These are phyloP conservation scores for Dovyalis caffra DNA, from an alignment of 345 rosid genomes.

Conservation along the genomic window DNA sequence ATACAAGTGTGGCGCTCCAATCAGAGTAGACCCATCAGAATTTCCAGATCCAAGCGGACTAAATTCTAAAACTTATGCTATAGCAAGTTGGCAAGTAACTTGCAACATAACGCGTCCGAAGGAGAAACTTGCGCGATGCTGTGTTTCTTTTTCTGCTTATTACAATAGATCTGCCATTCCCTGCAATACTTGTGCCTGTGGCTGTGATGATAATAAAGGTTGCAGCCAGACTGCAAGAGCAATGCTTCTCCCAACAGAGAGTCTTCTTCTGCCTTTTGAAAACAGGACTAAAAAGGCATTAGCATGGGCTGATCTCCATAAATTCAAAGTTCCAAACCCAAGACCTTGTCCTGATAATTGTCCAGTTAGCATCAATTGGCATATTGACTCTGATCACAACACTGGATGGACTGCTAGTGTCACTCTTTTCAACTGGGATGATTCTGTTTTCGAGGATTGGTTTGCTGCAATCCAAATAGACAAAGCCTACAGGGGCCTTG, in stretches of 20 bases:
- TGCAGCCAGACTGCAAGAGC: constrained; percentile 53
- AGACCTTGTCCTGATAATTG: constrained; percentile 92
- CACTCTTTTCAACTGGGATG: constrained; percentile 85
- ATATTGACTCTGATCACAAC: constrained; percentile 60
- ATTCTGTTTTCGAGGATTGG: constrained; percentile 62
- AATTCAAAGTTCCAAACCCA: constrained; percentile 44
- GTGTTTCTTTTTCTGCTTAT: constrained; percentile 94
- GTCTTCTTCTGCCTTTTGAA: constrained; percentile 67
- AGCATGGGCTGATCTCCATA: constrained; percentile 76
- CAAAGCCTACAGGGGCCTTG: constrained; percentile 60
- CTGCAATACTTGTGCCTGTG: constrained; percentile 92
- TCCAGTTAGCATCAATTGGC: constrained; percentile 96
- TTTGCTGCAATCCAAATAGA: constrained; percentile 60
- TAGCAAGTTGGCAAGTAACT: constrained; percentile 74
- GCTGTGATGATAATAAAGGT: constrained; percentile 36
- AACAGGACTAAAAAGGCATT: constrained; percentile 66
- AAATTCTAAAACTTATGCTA: constrained; percentile 40
- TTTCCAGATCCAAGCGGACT: constrained; percentile 79
- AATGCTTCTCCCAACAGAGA: constrained; percentile 75
- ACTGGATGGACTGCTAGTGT: constrained; percentile 81
- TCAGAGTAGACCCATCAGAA: constrained; percentile 64
- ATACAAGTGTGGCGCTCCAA: constrained; percentile 74
- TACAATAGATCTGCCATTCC: constrained; percentile 77
- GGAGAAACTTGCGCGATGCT: constrained; percentile 54
- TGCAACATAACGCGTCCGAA: constrained; percentile 82